Percentiles rank a stretch among this genome's conserved stretches.
These are phyloP conservation scores for Phoenix dactylifera DNA, from an alignment of 176 grass and related monocot species.

Conservation along the genomic window DNA sequence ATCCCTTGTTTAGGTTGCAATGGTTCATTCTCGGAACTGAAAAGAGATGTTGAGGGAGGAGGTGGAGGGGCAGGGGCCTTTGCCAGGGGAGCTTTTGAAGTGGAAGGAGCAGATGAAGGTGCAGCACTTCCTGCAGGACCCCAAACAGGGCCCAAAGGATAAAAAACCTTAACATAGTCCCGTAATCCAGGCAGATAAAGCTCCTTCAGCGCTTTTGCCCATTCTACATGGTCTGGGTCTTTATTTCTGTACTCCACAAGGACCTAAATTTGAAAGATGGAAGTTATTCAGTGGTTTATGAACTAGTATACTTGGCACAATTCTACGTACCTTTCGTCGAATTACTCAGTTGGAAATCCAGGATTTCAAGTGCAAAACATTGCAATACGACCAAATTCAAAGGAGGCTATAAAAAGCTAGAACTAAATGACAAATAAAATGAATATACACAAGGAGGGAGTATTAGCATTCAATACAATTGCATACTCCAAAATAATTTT, in stretches of 20 bases:
- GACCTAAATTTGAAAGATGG: slow-evolving; percentile 21
- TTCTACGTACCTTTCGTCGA: too few species aligned
- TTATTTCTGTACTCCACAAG: slow-evolving; percentile 64
- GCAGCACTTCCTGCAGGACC: slow-evolving; percentile 24
- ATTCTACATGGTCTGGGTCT: slow-evolving; percentile 44
- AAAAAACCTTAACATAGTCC: slow-evolving; percentile 43
- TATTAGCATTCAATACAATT: too few species aligned
- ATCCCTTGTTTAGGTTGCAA: slow-evolving; percentile 44
- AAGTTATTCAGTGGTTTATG: not conserved
- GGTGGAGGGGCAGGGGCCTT: slow-evolving; percentile 10
- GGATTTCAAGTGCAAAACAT: too few species aligned
- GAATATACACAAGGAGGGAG: too few species aligned
- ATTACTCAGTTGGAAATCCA: too few species aligned
- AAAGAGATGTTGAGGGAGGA: slow-evolving; percentile 3
- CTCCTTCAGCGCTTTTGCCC: slow-evolving; percentile 55
- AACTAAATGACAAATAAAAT: too few species aligned
- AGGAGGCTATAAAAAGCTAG: too few species aligned
- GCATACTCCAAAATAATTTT: too few species aligned
- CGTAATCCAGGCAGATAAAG: slow-evolving; percentile 33
- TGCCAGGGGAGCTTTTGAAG: slow-evolving; percentile 2
- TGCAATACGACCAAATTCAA: too few species aligned
- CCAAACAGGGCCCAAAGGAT: slow-evolving; percentile 47
- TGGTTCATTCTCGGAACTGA: slow-evolving; percentile 1
- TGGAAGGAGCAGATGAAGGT: not conserved
- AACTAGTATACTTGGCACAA: too few species aligned